A percentile compares a stretch with the other conserved stretches of the same genome.
Evolutionary conservation across 192 early-diverging fungal genomes (phyloP).

Genomic region (Coemansia sp.): DNA sequence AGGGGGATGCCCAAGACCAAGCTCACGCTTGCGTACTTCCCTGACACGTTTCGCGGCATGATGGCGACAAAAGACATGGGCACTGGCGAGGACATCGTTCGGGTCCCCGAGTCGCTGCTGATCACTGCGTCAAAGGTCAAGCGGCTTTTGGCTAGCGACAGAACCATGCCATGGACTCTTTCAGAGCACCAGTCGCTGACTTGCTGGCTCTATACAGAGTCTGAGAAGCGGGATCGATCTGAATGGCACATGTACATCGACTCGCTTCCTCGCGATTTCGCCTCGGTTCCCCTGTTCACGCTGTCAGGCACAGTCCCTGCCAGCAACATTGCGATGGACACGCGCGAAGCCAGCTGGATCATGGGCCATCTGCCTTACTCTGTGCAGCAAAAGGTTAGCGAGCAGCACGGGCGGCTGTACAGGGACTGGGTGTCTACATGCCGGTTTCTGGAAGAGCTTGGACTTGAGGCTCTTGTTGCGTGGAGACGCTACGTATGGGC

Average conservation of each 20-base stretch:
- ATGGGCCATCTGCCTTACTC: conserved; percentile 23
- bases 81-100: conserved; percentile 29
- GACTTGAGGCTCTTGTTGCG: conserved; percentile 1
- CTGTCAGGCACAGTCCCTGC: conserved; percentile 25
- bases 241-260: conserved; percentile 27
- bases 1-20: conserved; percentile 32
- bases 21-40: conserved; percentile 38
- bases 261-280: conserved; percentile 38
- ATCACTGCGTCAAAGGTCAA: conserved; percentile 41
- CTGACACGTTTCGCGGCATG: conserved; percentile 49
- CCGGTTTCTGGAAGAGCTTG: background rate
- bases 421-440: conserved; percentile 26
- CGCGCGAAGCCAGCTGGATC: conserved; percentile 17
- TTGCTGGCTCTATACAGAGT: conserved; percentile 32
- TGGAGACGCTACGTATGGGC: conserved; percentile 48
- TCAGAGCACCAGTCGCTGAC: conserved; percentile 44
- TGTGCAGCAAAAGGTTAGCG: conserved; percentile 12
- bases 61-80: conserved; percentile 45
- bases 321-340: background rate
- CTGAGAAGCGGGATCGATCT: conserved; percentile 2
- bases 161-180: conserved; percentile 4
- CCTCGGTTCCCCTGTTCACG: conserved; percentile 33
- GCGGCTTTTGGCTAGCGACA: background rate
- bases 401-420: conserved; percentile 29
- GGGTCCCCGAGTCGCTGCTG: conserved; percentile 41